Base-by-base conservation (phyloP, 768 basidiomycete species). In the Mrakia blollopis region DNA sequence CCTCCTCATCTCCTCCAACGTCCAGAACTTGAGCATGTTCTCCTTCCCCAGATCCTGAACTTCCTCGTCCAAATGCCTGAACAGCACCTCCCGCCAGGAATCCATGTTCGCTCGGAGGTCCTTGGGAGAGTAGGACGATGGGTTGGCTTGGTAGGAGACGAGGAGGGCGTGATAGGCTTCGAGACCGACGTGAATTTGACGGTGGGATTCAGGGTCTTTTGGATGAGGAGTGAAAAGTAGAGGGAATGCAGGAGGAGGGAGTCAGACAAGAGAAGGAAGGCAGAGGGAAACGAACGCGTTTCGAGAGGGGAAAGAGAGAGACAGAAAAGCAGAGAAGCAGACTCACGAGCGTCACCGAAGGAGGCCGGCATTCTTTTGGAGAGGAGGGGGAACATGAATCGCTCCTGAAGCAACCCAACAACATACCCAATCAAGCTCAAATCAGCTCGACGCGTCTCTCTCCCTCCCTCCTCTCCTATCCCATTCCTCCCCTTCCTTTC, bases 181-280 rank as follows among this genome's bases (percentile, higher is more conserved):
- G 30, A 76, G 69, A 32, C 75, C 75, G 60, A 39, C 54, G 75
- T 76, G 75, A n/a, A 76, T 76, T 1, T 11, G 44, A n/a, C 47
- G 75, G 67, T 76, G 75, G 44, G 75, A 62, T 30, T 71, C 75
- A 9, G 75, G 75, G 62, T 76, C 75, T 76, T 44, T 44, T 44
- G 18, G 47, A 2, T 50, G 67, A 14, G n/a, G 52, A 3, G 74
- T 21, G 35, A 4, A 14, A n/a, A n/a, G 32, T 63, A 62, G 41
- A 11, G 13, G 30, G 67, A 44, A 39, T 3, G 47, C 60, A 30
- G 16, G 41, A 21, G 41, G 60, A 28, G n/a, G 21, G 44, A n/a
- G 61, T 11, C 23, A 23, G 44, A 28, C 2, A 32, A 30, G 57
- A 35, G 72, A 73, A 13, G 32, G 13, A 25, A 21, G 47, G 39